Evolutionary conservation across 257 asterid genomes (phyloP), one percentile per base, ranked within the genome.

Genomic region (Linaria vulgaris): DNA sequence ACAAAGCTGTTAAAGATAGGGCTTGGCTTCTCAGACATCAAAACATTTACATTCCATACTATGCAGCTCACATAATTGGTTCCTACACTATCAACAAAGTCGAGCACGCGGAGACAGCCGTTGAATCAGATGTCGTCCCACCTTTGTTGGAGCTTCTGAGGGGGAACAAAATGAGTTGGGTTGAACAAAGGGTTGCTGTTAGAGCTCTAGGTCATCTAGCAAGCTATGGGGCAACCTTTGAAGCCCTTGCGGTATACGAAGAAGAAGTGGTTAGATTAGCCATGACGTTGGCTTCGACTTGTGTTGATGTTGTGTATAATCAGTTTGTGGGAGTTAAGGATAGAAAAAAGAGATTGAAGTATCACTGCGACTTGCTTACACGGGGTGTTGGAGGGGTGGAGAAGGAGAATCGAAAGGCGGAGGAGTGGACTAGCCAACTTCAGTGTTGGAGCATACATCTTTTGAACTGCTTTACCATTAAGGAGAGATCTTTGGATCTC

Each of bases 391-490:
- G 82, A 38, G 91, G 88, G 30, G 30, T 65, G 7, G 96, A 90
- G 64, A 57, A 45, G 72, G 95, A 88, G 74, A 77, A 82, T 15
- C 70, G 71, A 23, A 90, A 90, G 69, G 96, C 95, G 2, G 96
- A 85, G 76, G 97, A 88, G 55, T 90, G 97, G 97, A 88, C 88
- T 20, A 80, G 87, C 63, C 97, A 90, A 68, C 73, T 88, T 13
- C 96, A 90, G 24, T 77, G 94, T 56, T 90, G 97, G 97, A 80
- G 91, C 69, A 64, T 90, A 34, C 85, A 90, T 70, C 94, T 90
- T 45, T 59, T 90, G 0, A 88, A 84, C 53, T 90, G 95, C 41
- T 90, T 88, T 75, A 95, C 94, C 10, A 69, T 72, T 1, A 90
- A 88, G 62, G 80, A 77, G 47, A 82, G 85, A 46, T 74, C 80